phyloP scores from a whole-genome alignment of 805 yeast species.

The Kregervanrija pseudodelftensis region DNA sequence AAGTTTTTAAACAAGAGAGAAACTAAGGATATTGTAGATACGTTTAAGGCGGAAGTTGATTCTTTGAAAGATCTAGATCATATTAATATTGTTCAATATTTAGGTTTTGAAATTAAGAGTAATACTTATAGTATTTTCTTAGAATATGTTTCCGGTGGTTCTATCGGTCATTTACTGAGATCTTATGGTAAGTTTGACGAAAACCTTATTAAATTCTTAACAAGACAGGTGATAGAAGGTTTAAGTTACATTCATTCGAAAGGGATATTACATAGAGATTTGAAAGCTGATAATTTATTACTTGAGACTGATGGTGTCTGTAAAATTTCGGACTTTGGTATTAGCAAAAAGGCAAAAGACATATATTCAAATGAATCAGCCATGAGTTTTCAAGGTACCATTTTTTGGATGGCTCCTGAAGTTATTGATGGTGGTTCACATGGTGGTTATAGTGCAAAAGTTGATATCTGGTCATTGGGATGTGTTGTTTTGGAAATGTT shows the following conservation, averaged over 20 bases:
- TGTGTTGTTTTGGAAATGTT: constrained; percentile 97
- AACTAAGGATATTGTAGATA: constrained; percentile 61
- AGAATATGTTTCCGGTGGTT: constrained; percentile 98
- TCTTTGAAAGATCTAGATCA: constrained; percentile 93
- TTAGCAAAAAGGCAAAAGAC: constrained; percentile 77
- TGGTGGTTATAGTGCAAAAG: constrained; percentile 95
- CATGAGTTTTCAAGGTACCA: constrained; percentile 92
- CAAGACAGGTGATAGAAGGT: constrained; percentile 76
- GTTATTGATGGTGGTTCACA: constrained; percentile 80
- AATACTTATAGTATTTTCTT: constrained; percentile 78
- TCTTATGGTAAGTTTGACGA: constrained; percentile 84
- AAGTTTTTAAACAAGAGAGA: constrained; percentile 36
- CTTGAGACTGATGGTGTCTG: constrained; percentile 89
- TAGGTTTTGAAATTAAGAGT: constrained; percentile 80
- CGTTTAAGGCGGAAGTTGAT: constrained; percentile 83
- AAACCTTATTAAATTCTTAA: constrained; percentile 60
- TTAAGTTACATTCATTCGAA: constrained; percentile 78
- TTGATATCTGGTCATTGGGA: constrained; percentile 97
- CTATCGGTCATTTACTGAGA: constrained; percentile 80
- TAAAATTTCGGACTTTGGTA: constrained; percentile 95
- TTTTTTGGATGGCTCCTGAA: constrained; percentile 99
- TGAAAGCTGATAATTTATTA: constrained; percentile 88
- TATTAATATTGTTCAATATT: constrained; percentile 87
- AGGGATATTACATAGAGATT: constrained; percentile 88
- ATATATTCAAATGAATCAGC: constrained; percentile 88